phyloP scores from a whole-genome alignment of 2,329 filamentous ascomycete genomes.

The Colletotrichum graminicola region DNA sequence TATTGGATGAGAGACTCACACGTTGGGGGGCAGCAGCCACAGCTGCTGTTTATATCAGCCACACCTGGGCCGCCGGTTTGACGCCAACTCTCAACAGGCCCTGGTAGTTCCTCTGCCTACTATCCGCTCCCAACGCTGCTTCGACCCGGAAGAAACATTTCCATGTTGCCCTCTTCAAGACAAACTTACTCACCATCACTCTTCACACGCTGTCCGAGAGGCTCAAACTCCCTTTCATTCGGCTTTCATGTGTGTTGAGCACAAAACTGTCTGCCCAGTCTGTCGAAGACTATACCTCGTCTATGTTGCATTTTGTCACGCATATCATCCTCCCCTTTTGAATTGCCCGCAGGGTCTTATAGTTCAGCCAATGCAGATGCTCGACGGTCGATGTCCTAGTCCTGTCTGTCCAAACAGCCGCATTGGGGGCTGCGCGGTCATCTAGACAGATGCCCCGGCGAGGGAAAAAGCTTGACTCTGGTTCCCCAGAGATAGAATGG shows the following conservation, averaged over 20 bases:
- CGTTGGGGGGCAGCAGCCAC: slow-evolving; percentile 39
- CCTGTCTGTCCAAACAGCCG: slow-evolving; percentile 70
- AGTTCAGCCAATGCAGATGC: slow-evolving; percentile 59
- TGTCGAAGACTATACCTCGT: slow-evolving; percentile 71
- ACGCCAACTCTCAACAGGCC: slow-evolving; percentile 12
- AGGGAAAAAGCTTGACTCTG: slow-evolving; percentile 7
- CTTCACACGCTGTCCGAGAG: slow-evolving; percentile 24
- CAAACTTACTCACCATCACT: slow-evolving; percentile 10
- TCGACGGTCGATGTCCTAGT: slow-evolving; percentile 68
- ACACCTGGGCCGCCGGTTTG: slow-evolving; percentile 35
- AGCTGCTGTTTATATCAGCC: slow-evolving; percentile 42
- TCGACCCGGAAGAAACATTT: slow-evolving; percentile 18
- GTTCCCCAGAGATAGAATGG: slow-evolving; percentile 43
- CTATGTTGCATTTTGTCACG: slow-evolving; percentile 68
- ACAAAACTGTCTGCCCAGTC: slow-evolving; percentile 68
- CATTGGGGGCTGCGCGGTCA: slow-evolving; percentile 67
- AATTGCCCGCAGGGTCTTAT: slow-evolving; percentile 60
- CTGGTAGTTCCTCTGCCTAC: slow-evolving; percentile 27
- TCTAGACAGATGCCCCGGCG: slow-evolving; percentile 51
- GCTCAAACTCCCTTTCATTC: slow-evolving; percentile 22
- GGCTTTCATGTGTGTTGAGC: slow-evolving; percentile 71
- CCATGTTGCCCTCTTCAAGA: slow-evolving; percentile 39
- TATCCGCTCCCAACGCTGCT: slow-evolving; percentile 15
- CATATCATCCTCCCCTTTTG: slow-evolving; percentile 62
- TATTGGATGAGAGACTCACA: slow-evolving; percentile 34